These are phyloP conservation scores for Oryza meyeriana DNA, from an alignment of 176 grass and related monocot genomes.

Conservation along the genomic window DNA sequence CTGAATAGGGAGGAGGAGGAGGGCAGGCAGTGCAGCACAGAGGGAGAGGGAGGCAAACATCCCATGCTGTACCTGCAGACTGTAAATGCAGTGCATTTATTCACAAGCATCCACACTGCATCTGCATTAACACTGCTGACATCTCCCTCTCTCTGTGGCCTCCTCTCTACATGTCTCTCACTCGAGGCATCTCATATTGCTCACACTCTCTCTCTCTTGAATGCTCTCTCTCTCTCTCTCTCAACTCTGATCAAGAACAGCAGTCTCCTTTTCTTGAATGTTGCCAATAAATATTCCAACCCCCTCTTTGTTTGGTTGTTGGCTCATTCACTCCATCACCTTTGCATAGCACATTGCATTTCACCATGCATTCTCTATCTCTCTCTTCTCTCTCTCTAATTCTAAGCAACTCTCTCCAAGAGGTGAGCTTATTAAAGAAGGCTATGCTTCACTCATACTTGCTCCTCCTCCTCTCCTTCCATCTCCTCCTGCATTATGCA, in stretches of 20 bases:
- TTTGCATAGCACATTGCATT: background rate
- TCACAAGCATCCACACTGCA: background rate
- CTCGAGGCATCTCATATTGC: background rate
- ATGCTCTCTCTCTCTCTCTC: background rate
- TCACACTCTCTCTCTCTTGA: background rate
- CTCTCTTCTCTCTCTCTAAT: background rate
- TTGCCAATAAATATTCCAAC: slow-evolving; percentile 40
- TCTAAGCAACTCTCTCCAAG: background rate
- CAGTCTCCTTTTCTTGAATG: slow-evolving; percentile 35
- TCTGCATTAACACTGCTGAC: background rate
- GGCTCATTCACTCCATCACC: slow-evolving; percentile 24
- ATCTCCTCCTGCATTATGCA: background rate
- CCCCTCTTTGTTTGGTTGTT: slow-evolving; percentile 31
- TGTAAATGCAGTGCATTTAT: slow-evolving; percentile 17
- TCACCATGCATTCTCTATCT: background rate
- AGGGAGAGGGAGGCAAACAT: background rate
- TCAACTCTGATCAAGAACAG: background rate
- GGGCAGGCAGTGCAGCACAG: background rate
- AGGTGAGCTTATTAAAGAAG: slow-evolving; percentile 24
- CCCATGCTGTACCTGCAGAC: slow-evolving; percentile 17
- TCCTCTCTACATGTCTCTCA: slow-evolving; percentile 23
- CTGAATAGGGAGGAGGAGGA: background rate
- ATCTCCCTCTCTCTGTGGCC: background rate
- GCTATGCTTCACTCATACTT: slow-evolving; percentile 4
- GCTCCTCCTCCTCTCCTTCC: background rate